phyloP scores from a whole-genome alignment of 2,329 filamentous ascomycete species.

The Lachnellula hyalina region DNA sequence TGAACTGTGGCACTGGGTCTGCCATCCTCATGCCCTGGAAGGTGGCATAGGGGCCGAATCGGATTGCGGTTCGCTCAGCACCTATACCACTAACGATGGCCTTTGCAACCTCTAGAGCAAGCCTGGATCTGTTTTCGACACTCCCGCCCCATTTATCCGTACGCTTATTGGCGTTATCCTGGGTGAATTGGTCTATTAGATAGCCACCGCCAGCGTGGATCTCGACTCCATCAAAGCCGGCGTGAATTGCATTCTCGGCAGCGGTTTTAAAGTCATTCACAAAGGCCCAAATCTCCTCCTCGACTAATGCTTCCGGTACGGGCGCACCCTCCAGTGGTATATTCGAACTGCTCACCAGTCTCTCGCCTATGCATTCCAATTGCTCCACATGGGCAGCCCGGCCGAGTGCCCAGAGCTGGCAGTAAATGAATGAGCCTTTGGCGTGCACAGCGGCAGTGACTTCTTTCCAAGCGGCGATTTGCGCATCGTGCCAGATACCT shows the following conservation, averaged over 20 bases:
- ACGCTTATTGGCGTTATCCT: conserved; percentile 21
- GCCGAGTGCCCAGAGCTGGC: conserved; percentile 58
- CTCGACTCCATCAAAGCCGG: conserved; percentile 28
- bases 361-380: conserved; percentile 15
- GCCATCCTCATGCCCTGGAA: conserved; percentile 47
- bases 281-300: conserved; percentile 18
- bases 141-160: conserved; percentile 24
- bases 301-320: conserved; percentile 13
- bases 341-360: conserved; percentile 13
- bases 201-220: conserved; percentile 25
- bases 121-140: conserved; percentile 33
- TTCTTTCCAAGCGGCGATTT: conserved; percentile 54
- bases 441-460: conserved; percentile 58
- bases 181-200: conserved; percentile 26
- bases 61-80: conserved; percentile 41
- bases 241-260: conserved; percentile 21
- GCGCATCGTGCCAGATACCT: conserved; percentile 50
- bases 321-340: not conserved
- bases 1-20: conserved; percentile 41
- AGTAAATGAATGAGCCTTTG: conserved; percentile 54
- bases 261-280: conserved; percentile 14
- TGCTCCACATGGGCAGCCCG: conserved; percentile 42
- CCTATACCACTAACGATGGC: conserved; percentile 46
- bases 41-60: conserved; percentile 52
- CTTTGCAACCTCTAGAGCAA: conserved; percentile 43